Base-by-base conservation (phyloP, 768 basidiomycete species). In the Mycena rosella region DNA sequence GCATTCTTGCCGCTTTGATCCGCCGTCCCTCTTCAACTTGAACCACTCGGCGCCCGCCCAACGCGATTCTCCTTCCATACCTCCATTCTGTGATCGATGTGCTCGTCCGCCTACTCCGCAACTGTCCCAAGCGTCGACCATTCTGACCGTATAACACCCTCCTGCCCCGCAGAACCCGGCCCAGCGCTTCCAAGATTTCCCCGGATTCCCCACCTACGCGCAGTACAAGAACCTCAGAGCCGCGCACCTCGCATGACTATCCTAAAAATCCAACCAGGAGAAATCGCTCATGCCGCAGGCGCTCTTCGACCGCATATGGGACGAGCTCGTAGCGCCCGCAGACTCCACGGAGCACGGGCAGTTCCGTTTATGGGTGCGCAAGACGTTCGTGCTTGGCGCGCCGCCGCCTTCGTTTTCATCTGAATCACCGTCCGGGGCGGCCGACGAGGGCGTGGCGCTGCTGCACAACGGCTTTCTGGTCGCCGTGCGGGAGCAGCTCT, bases 401-500 rank as follows among this genome's bases (percentile, higher is more conserved):
- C 27, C 49, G 32, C 52, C 52, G 20, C 4, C 11, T 17, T 30
- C 30, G 2, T 3, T 10, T 8, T n/a, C n/a, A n/a, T n/a, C n/a
- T n/a, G n/a, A n/a, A n/a, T n/a, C n/a, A n/a, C n/a, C n/a, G n/a
- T n/a, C n/a, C n/a, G 81, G 84, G 1, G 74, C 73, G 22, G 59
- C 36, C 74, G 75, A 2, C 54, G 58, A n/a, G 38, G 59, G 27
- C 27, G 65, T 77, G n/a, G 85, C 93, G 22, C 83, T 95, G 30
- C 78, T 92, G 15, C 92, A 93, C 73, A 89, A 93, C 63, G 84
- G 87, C 68, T 84, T 89, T 15, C 88, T 93, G 5, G 91, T 95
- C 7, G 93, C 93, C 14, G 82, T 93, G 60, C 86, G 86, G 76
- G 92, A 94, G 69, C 90, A 93, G 73, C 86, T 95, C 32, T 95